A percentile compares a stretch with the other conserved stretches of the same genome.
phyloP scores from a whole-genome alignment of 179 eudicot genomes.

The Drosera spatulata region DNA sequence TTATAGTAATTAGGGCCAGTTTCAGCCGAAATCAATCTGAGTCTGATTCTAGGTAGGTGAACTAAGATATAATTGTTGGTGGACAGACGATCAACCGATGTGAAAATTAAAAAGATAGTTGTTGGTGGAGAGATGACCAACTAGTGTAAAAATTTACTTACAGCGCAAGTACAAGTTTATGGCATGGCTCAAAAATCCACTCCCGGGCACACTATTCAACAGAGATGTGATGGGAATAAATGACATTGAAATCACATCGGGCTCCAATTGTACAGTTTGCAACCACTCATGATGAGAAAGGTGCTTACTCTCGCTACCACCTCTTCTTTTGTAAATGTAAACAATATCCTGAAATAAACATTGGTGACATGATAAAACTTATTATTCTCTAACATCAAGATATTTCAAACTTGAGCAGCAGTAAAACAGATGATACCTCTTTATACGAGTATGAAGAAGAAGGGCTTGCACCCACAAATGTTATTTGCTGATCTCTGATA shows the following conservation, averaged over 20 bases:
- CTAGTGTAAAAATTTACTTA: conserved; percentile 26
- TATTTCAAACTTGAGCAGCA: no score
- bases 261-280: conserved; percentile 69
- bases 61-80: no score
- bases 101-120: no score
- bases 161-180: conserved; percentile 93
- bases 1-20: no score
- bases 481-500: conserved; percentile 55
- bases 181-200: conserved; percentile 96
- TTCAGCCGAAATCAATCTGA: no score
- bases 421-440: conserved; percentile 38
- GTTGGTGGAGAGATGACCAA: not conserved
- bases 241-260: conserved; percentile 90
- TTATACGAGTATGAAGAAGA: conserved; percentile 80
- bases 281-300: conserved; percentile 75
- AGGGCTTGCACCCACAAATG: conserved; percentile 74
- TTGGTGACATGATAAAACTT: no score
- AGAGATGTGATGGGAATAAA: conserved; percentile 95
- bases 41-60: no score
- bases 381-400: no score
- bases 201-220: conserved; percentile 88
- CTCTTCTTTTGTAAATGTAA: conserved; percentile 89
- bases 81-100: no score
- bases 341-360: conserved; percentile 50
- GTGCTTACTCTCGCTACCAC: conserved; percentile 60